Evolutionary conservation across 768 basidiomycete genomes (phyloP), one percentile per base, ranked within the genome.

Genomic region (Termitomyces sp.): DNA sequence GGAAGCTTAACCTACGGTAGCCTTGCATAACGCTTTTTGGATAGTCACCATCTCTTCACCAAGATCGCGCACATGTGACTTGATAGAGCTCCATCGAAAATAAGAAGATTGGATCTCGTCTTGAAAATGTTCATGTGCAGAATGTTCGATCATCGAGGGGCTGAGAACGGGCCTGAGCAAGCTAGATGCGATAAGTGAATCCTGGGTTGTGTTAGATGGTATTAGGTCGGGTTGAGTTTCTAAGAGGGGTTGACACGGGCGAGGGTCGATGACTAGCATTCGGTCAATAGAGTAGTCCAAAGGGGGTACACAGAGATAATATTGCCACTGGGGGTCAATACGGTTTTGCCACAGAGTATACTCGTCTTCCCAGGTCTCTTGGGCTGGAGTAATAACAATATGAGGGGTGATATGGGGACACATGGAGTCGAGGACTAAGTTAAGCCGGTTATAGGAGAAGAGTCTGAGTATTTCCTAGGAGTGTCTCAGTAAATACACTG

Each of bases 361-460:
- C 41, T 69, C 66, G 55, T 75, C 76, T 34, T 75, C 69, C 61
- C 69, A 67, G 2, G 60, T 63, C 45, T 77, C 73, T 55, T 72
- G 68, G 51, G 77, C 74, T 39, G 77, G 75, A n/a, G 81, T 79
- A 46, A 84, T 75, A 51, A 82, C 80, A 54, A 85, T 80, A 65
- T 81, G 80, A 0, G 83, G 83, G 0, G 73, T 66, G 6, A 69
- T 39, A 7, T 74, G 59, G 6, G 80, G 78, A 55, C 55, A 54
- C 20, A 64, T 55, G 24, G 81, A 82, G 55, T 81, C 78, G 13
- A 82, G 57, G 24, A 82, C 73, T 13, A 82, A 68, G 57, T 77
- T 77, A 13, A 67, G 64, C 15, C 64, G 66, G 28, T 65, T 60
- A 34, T 57, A 55, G 34, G 66, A 67, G 62, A 68, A 70, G 16